Evolutionary conservation across 208 protist genomes (phyloP).

Genomic region (Trypanosoma avium): DNA sequence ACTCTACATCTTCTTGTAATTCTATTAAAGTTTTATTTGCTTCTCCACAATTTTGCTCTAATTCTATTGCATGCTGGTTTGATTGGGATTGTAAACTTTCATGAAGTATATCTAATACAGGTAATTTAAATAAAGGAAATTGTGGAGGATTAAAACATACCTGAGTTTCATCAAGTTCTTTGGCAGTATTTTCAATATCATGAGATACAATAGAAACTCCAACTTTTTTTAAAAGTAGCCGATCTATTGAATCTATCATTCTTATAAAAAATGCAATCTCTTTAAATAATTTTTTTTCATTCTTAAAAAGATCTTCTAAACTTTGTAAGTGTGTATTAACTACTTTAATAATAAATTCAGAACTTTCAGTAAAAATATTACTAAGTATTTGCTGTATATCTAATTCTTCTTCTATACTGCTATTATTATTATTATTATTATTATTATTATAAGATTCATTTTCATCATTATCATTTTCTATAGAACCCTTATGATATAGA

Average conservation of each 20-base stretch:
- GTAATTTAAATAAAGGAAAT: slow-evolving; percentile 2
- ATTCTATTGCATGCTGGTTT: slow-evolving; percentile 3
- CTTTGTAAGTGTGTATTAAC: slow-evolving; percentile 8
- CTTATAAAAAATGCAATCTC: slow-evolving; percentile 18
- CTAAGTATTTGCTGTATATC: slow-evolving; percentile 13
- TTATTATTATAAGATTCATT: background rate
- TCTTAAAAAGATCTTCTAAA: background rate
- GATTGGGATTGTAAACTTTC: slow-evolving; percentile 5
- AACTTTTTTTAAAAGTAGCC: slow-evolving; percentile 17
- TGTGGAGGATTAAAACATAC: background rate
- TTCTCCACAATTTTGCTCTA: slow-evolving; percentile 14
- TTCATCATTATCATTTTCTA: background rate
- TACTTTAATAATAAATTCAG: background rate
- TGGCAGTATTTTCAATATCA: background rate
- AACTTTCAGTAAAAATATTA: slow-evolving; percentile 6
- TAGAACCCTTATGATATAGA: background rate
- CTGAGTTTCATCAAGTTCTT: background rate
- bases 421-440: background rate
- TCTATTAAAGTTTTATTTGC: slow-evolving; percentile 15
- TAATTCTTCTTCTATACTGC: background rate
- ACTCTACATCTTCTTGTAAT: slow-evolving; percentile 36
- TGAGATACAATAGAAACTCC: slow-evolving; percentile 1
- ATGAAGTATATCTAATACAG: slow-evolving; percentile 1
- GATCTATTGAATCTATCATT: slow-evolving; percentile 11
- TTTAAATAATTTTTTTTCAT: slow-evolving; percentile 6